Base-by-base conservation (phyloP, 2,329 filamentous ascomycete genomes). In the Fusarium sp. region DNA sequence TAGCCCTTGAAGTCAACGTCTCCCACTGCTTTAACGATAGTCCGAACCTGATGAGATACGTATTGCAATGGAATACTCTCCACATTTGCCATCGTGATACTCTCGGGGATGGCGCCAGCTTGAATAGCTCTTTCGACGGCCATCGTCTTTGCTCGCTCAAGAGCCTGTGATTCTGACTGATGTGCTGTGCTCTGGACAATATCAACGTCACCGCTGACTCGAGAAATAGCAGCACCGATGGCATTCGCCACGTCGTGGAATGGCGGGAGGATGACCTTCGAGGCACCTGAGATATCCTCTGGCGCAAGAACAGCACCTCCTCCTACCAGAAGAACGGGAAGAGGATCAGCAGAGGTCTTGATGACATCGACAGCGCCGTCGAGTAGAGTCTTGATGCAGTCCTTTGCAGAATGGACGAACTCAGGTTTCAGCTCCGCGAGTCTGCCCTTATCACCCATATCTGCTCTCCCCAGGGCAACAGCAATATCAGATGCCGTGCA, bases 191-290 rank as follows among this genome's bases (percentile, higher is more conserved):
- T 63, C 22, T 63, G 52, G 7, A 63, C 54, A 1, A 63, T 28
- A 42, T 63, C 61, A 12, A 63, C 42, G 4, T 44, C 41, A 0
- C 38, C 61, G 7, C 61, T 59, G 2, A 69, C 54, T 3, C 38
- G 41, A 18, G 85, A 83, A 69, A 85, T 85, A 3, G 85, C 85
- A 20, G 85, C 85, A 8, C 86, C 86, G 7, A 87, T 85, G 1
- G 86, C 85, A 66, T 87, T 88, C 5, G 84, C 85, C 2, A 87
- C 85, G 10, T 86, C 85, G 8, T 66, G 62, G 6, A 72, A 72
- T 3, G 64, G 58, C 1, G 68, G 69, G 79, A 82, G 73, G 79
- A 84, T 56, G 80, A 79, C 39, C 0, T 58, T 10, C 79, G 82
- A 63, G 78, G 85, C 69, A 79, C 83, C 51, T 80, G 82, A 57